These are phyloP conservation scores for Bacidia rubella DNA, from an alignment of 495 filamentous ascomycete species.

Conservation along the genomic window DNA sequence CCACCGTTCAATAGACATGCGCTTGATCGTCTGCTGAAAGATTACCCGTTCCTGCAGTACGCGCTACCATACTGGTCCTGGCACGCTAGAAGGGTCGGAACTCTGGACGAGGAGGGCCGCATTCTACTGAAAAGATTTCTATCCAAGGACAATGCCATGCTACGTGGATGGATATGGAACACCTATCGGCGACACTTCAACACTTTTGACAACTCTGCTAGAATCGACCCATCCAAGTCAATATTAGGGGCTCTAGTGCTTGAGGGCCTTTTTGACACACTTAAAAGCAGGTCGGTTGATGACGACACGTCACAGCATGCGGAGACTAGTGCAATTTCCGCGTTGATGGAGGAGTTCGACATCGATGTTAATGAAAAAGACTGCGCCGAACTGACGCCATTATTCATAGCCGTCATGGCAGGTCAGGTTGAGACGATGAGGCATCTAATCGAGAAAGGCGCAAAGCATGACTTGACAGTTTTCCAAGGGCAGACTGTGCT, in stretches of 20 bases:
- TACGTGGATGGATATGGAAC: background rate
- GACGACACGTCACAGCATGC: too few species aligned
- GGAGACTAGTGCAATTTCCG: too few species aligned
- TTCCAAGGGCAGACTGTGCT: background rate
- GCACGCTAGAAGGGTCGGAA: background rate
- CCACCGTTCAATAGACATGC: background rate
- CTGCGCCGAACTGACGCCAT: background rate
- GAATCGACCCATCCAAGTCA: background rate
- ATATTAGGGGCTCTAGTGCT: background rate
- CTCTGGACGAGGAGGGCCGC: background rate
- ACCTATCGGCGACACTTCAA: background rate
- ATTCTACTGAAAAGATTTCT: background rate
- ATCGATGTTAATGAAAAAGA: background rate
- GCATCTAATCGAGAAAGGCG: background rate
- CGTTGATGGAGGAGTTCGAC: background rate
- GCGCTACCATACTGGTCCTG: background rate
- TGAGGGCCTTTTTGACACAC: background rate
- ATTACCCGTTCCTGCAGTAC: background rate
- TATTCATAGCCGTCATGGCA: background rate
- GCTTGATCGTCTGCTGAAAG: background rate
- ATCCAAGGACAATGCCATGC: background rate
- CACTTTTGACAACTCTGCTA: background rate
- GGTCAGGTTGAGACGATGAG: background rate
- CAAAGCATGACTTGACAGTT: background rate
- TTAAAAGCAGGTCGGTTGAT: background rate